Evolutionary conservation across 2,329 filamentous ascomycete genomes (phyloP).

Genomic region (Calonectria leucothoes): DNA sequence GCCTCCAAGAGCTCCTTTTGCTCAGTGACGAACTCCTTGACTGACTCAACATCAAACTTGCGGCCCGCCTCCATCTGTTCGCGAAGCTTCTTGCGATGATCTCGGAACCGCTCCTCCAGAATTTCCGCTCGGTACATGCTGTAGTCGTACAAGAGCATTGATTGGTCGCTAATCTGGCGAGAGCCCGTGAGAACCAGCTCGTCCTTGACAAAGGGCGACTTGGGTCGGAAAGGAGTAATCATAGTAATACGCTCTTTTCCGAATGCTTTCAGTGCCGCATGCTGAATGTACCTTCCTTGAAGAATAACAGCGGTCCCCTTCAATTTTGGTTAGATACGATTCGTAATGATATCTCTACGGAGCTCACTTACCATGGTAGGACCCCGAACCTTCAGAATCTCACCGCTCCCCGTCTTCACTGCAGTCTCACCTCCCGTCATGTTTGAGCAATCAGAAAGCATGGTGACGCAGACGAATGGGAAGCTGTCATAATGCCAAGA

Average conservation of each 20-base stretch:
- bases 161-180: constrained; percentile 60
- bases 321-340: not conserved
- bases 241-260: constrained; percentile 73
- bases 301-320: constrained; percentile 60
- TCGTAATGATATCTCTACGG: not conserved
- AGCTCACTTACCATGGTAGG: constrained; percentile 64
- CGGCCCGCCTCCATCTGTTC: constrained; percentile 20
- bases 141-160: constrained; percentile 25
- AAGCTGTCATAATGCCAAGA: constrained; percentile 75
- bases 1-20: constrained; percentile 41
- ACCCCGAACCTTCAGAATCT: constrained; percentile 68
- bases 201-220: constrained; percentile 64
- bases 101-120: constrained; percentile 64
- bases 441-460: constrained; percentile 71
- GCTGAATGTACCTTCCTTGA: constrained; percentile 75
- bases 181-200: constrained; percentile 71
- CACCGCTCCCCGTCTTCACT: constrained; percentile 63
- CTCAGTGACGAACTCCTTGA: constrained; percentile 31
- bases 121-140: constrained; percentile 24
- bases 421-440: constrained; percentile 76
- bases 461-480: constrained; percentile 77
- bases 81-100: constrained; percentile 24
- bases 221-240: constrained; percentile 74
- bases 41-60: constrained; percentile 29
- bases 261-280: constrained; percentile 69